Conservation (phyloP, 306 rosid genomes). For the Castanospermum australe region DNA sequence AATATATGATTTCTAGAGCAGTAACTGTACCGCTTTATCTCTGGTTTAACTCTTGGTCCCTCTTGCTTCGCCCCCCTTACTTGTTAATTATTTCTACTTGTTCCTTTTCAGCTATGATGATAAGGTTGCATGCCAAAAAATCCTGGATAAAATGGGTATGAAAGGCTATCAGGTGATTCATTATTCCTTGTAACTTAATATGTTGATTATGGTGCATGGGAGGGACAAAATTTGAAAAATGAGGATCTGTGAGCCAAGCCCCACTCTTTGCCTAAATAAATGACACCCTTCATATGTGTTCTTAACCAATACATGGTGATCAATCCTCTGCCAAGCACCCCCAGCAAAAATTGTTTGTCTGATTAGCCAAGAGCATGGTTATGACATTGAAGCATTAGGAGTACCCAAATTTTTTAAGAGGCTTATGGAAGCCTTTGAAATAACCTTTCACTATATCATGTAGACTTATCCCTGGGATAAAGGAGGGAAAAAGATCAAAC, state of each 20-base stretch:
- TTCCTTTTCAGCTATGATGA: conserved; percentile 79
- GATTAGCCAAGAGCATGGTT: background rate
- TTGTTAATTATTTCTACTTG: conserved; percentile 27
- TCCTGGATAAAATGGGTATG: conserved; percentile 89
- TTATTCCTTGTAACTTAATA: conserved; percentile 39
- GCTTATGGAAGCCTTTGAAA: conserved; percentile 15
- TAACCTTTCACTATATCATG: conserved; percentile 11
- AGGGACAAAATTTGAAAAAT: conserved; percentile 29
- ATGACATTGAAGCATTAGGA: conserved; percentile 14
- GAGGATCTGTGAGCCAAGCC: conserved; percentile 13
- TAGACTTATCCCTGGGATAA: background rate
- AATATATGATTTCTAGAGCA: conserved; percentile 12
- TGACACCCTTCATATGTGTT: conserved; percentile 40
- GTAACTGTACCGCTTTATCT: conserved; percentile 8
- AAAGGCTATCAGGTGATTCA: conserved; percentile 93
- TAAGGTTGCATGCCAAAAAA: conserved; percentile 85
- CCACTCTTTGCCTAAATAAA: background rate
- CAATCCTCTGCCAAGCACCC: conserved; percentile 3
- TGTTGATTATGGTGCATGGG: conserved; percentile 24
- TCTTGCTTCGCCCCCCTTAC: conserved; percentile 45
- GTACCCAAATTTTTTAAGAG: background rate
- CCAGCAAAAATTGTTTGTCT: conserved; percentile 11
- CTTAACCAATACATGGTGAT: conserved; percentile 20
- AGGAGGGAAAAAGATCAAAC: background rate
- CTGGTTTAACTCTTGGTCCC: conserved; percentile 36